Conservation (phyloP, 2,329 filamentous ascomycete genomes). For the Colletotrichum lentis region DNA sequence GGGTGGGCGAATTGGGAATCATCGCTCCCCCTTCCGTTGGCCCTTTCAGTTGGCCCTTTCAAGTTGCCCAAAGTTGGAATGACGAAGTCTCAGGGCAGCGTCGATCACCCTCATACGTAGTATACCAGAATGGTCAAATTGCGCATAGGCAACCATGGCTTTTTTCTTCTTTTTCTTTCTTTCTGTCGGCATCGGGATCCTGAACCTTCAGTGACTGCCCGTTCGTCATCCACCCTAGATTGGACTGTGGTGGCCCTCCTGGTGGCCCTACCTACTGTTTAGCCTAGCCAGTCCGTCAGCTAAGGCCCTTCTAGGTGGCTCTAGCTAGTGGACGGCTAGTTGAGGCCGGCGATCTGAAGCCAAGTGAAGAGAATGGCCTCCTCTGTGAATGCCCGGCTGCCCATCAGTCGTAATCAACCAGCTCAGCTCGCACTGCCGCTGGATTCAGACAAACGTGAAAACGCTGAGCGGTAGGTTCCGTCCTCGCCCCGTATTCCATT, state of each 20-base stretch:
- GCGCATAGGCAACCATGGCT: slow-evolving; percentile 17
- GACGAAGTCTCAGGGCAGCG: slow-evolving; percentile 1
- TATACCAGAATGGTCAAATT: slow-evolving; percentile 5
- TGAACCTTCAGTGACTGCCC: not conserved
- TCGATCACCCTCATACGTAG: not conserved
- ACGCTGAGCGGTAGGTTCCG: not conserved
- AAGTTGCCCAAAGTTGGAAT: slow-evolving; percentile 2
- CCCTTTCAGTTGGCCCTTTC: not conserved
- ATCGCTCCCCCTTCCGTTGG: not conserved
- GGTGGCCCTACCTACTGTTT: slow-evolving; percentile 5
- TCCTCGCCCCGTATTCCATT: not conserved
- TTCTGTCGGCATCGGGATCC: slow-evolving; percentile 21
- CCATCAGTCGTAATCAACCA: not conserved
- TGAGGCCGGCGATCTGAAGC: not conserved
- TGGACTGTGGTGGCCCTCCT: slow-evolving; percentile 5
- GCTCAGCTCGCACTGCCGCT: not conserved
- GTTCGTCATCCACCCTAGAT: not conserved
- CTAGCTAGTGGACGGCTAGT: not conserved
- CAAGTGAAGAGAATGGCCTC: not conserved
- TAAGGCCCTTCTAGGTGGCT: slow-evolving; percentile 11
- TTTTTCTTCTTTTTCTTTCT: not conserved
- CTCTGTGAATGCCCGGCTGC: not conserved
- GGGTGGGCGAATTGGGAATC: not conserved
- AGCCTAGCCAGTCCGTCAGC: slow-evolving; percentile 25
- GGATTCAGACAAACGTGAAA: slow-evolving; percentile 12